Evolutionary conservation across 371 early-diverging fungal genomes (phyloP).

Genomic region (Batkoa obscura): DNA sequence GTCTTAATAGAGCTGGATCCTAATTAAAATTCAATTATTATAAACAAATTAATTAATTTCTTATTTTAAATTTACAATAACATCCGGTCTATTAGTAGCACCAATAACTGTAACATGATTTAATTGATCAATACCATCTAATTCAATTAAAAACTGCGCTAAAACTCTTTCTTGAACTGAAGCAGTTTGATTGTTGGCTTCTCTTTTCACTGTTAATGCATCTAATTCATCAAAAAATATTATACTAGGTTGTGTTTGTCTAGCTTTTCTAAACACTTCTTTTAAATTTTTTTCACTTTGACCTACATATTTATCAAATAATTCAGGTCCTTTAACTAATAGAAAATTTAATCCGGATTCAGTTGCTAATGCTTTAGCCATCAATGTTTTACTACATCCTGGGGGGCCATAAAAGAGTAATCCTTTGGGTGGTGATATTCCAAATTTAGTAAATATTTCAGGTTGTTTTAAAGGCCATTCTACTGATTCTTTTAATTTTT

Average conservation of each 20-base stretch:
- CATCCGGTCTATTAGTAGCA: constrained; percentile 8
- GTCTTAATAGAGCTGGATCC: constrained; percentile 85
- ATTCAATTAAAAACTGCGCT: constrained; percentile 82
- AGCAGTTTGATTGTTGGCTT: constrained; percentile 32
- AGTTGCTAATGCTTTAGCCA: constrained; percentile 73
- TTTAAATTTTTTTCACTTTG: constrained; percentile 64
- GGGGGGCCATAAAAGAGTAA: constrained; percentile 94
- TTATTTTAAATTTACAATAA: constrained; percentile 11
- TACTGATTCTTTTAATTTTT: constrained; percentile 72
- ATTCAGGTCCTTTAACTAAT: neutral
- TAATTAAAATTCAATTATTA: no score
- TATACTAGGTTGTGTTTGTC: constrained; percentile 70
- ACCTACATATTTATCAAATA: constrained; percentile 16
- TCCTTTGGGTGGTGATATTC: constrained; percentile 67
- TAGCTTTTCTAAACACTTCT: constrained; percentile 63
- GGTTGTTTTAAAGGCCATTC: constrained; percentile 83
- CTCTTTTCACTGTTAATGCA: constrained; percentile 78
- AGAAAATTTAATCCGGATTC: neutral
- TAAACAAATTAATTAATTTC: constrained; percentile 96
- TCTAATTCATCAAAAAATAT: constrained; percentile 98
- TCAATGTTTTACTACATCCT: constrained; percentile 93
- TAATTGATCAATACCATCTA: constrained; percentile 83
- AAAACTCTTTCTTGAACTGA: constrained; percentile 75
- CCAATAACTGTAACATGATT: constrained; percentile 61
- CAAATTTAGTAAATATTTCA: constrained; percentile 53